A percentile compares a stretch with the other conserved stretches of the same genome.
phyloP scores from a whole-genome alignment of 2,329 filamentous ascomycete genomes.

The Penicillium olsonii region DNA sequence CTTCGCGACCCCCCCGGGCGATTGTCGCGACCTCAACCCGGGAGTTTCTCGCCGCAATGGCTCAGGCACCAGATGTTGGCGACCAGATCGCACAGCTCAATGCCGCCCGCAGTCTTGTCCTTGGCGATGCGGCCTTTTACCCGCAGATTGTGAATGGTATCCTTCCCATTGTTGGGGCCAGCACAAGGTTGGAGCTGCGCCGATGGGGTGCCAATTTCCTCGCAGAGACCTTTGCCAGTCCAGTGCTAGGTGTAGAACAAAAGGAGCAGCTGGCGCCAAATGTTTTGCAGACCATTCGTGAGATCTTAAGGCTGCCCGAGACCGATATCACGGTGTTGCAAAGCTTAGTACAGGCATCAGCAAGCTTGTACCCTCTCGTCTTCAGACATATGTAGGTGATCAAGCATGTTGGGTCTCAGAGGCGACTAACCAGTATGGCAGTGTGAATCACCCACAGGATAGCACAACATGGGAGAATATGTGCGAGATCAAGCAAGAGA shows the following conservation, averaged over 20 bases:
- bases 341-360: slow-evolving; percentile 81
- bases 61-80: slow-evolving; percentile 58
- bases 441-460: slow-evolving; percentile 84
- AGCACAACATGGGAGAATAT: slow-evolving; percentile 83
- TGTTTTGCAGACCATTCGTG: slow-evolving; percentile 75
- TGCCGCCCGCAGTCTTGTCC: slow-evolving; percentile 83
- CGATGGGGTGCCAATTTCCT: slow-evolving; percentile 97
- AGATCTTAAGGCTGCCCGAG: slow-evolving; percentile 68
- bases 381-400: slow-evolving; percentile 81
- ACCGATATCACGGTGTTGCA: slow-evolving; percentile 81
- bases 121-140: slow-evolving; percentile 85
- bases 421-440: slow-evolving; percentile 46
- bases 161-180: slow-evolving; percentile 81
- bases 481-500: slow-evolving; percentile 82
- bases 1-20: not conserved
- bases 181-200: slow-evolving; percentile 75
- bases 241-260: slow-evolving; percentile 72
- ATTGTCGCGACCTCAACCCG: slow-evolving; percentile 7
- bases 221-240: slow-evolving; percentile 92
- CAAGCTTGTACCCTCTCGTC: slow-evolving; percentile 89
- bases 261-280: slow-evolving; percentile 78
- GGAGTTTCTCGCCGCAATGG: slow-evolving; percentile 49
- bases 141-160: slow-evolving; percentile 89
- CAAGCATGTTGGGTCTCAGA: slow-evolving; percentile 15
- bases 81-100: slow-evolving; percentile 87